These are phyloP conservation scores for Knufia fluminis DNA, from an alignment of 2,329 filamentous ascomycete species.

Conservation along the genomic window DNA sequence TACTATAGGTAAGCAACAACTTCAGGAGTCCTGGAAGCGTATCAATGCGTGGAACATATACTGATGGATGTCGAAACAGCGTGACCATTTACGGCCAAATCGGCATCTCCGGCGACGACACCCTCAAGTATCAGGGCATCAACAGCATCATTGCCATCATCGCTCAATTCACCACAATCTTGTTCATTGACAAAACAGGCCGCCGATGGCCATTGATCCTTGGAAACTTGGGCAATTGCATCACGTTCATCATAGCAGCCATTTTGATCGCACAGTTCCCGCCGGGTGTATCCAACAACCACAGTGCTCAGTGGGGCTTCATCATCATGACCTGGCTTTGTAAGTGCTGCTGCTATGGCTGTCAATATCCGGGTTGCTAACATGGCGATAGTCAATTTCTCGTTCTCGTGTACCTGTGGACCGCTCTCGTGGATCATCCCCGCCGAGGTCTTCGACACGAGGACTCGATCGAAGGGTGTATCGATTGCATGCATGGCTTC, in stretches of 20 bases:
- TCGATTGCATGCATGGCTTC: conserved; percentile 63
- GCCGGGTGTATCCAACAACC: conserved; percentile 43
- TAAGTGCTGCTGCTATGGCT: too few relatives aligned
- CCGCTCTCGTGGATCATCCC: conserved; percentile 54
- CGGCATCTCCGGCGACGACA: conserved; percentile 55
- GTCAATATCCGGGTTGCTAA: too few relatives aligned
- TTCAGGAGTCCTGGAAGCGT: too few relatives aligned
- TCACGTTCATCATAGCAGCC: conserved; percentile 62
- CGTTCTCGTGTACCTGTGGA: conserved; percentile 61
- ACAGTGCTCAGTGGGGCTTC: conserved; percentile 59
- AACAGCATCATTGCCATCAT: conserved; percentile 61
- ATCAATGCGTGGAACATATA: too few relatives aligned
- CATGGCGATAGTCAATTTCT: conserved; percentile 52
- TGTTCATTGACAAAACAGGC: conserved; percentile 57
- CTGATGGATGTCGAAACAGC: too few relatives aligned
- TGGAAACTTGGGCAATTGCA: conserved; percentile 61
- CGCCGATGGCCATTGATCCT: conserved; percentile 62
- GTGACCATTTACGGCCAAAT: conserved; percentile 55
- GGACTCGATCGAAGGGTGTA: conserved; percentile 64
- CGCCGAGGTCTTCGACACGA: conserved; percentile 68
- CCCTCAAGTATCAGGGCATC: conserved; percentile 67
- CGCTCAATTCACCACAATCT: conserved; percentile 59
- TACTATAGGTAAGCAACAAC: conserved; percentile 62
- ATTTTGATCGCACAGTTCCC: conserved; percentile 52
- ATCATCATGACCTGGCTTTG: conserved; percentile 67